Base-by-base conservation (phyloP, 495 filamentous ascomycete species). In the Viridothelium virens region DNA sequence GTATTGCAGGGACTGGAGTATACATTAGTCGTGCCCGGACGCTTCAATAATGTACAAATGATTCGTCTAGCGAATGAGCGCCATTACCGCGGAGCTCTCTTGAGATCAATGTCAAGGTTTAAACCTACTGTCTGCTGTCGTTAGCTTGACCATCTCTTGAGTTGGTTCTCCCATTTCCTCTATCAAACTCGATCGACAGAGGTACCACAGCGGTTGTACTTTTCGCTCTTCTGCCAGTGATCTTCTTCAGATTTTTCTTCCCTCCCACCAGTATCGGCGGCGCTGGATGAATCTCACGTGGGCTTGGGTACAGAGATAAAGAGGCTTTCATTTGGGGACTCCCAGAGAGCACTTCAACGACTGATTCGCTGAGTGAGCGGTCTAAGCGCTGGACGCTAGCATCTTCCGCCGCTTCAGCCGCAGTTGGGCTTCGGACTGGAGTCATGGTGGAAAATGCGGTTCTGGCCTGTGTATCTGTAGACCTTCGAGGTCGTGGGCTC, bases 301-400 rank as follows among this genome's bases (percentile, higher is more conserved):
- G 3, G 14, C 36, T 11, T 34, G 53, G 53, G 14, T 34, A 59
- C 6, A 59, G 31, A 18, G 53, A 59, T 6, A 59, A 18, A 10
- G 53, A 59, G 18, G 5, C 53, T 59, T 59, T 59, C n/a, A 10
- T 7, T 0, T 34, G 25, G 36, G 53, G 53, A 18, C 53, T 59
- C 2, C 53, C 53, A 0, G 53, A 59, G 7, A 59, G 53, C 31
- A 31, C 53, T 36, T 59, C 25, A 31, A 59, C 31, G 25, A 59
- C 53, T 2, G 53, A 59, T 36, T 59, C 53, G 53, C 53, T 59
- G 25, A 59, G 53, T 14, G 53, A 59, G 18, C 53, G 53, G 18
- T 59, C 53, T 59, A 14, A 4, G 18, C 53, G 53, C 18, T 59
- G 53, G 7, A 7, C 0, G 11, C 25, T 9, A 36, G 5, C 31